Evolutionary conservation across 176 grass and related monocot genomes (phyloP).

Genomic region (Poa annua): DNA sequence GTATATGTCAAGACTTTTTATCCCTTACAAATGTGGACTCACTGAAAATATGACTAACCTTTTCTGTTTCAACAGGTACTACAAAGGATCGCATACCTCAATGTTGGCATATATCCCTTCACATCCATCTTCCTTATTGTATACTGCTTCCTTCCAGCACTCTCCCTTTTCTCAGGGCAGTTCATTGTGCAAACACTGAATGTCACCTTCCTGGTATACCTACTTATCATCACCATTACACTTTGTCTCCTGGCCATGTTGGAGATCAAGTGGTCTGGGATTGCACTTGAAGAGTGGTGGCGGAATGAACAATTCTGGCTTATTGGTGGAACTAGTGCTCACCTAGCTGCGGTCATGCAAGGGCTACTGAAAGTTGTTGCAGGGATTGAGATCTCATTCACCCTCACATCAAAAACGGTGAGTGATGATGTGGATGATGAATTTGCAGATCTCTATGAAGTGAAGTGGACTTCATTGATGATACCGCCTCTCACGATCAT

Average conservation of each 20-base stretch:
- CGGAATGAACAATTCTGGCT: conserved; percentile 98
- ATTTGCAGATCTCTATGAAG: conserved; percentile 79
- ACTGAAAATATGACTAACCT: conserved; percentile 28
- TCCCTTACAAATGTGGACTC: conserved; percentile 14
- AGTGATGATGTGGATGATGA: conserved; percentile 84
- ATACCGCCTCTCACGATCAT: conserved; percentile 93
- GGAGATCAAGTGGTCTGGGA: conserved; percentile 97
- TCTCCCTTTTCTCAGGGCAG: conserved; percentile 96
- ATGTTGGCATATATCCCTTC: conserved; percentile 98
- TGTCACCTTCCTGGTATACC: conserved; percentile 86
- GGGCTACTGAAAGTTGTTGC: conserved; percentile 93
- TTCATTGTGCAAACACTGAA: conserved; percentile 97
- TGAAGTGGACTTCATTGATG: conserved; percentile 97
- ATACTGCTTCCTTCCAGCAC: conserved; percentile 98
- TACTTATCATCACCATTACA: conserved; percentile 84
- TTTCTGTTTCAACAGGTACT: conserved; percentile 59
- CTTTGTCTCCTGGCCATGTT: conserved; percentile 86
- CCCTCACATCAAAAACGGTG: conserved; percentile 80
- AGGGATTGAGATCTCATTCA: conserved; percentile 96
- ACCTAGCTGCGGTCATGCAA: conserved; percentile 88
- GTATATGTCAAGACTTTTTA: conserved; percentile 18
- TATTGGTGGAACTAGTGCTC: conserved; percentile 93
- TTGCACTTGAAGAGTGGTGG: conserved; percentile 98
- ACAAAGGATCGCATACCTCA: conserved; percentile 89
- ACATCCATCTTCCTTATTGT: conserved; percentile 96